These are phyloP conservation scores for Colletotrichum falcatum DNA, from an alignment of 2,329 filamentous ascomycete species.

Conservation along the genomic window DNA sequence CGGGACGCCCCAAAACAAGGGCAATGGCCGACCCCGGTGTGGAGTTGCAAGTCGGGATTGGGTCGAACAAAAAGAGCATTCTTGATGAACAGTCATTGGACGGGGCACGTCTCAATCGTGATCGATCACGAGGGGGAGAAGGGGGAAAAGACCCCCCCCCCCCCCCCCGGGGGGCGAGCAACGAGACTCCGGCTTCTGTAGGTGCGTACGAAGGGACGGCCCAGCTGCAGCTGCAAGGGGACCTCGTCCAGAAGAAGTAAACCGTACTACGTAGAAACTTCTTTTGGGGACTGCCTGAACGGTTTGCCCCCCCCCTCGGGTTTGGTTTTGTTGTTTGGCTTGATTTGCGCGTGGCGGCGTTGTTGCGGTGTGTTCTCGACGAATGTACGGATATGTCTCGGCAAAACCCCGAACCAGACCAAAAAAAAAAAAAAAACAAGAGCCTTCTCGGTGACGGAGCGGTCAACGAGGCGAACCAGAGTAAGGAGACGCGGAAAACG, in stretches of 20 bases:
- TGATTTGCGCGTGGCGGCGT: slow-evolving; percentile 15
- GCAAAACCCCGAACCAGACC: not conserved
- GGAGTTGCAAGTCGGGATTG: too few species aligned
- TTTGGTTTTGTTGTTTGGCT: not conserved
- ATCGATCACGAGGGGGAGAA: too few species aligned
- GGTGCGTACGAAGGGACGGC: too few species aligned
- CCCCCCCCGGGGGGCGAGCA: too few species aligned
- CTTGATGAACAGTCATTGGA: slow-evolving; percentile 1
- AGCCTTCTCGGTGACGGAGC: slow-evolving; percentile 32
- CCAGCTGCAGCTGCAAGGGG: slow-evolving; percentile 36
- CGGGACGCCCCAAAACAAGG: too few species aligned
- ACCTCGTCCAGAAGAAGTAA: slow-evolving; percentile 23
- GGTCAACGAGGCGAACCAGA: slow-evolving; percentile 5
- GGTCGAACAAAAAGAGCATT: not conserved
- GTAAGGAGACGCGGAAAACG: not conserved
- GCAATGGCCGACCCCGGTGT: too few species aligned
- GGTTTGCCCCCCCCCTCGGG: not conserved
- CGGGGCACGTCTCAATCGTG: too few species aligned
- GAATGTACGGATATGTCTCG: slow-evolving; percentile 1
- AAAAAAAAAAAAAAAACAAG: not conserved
- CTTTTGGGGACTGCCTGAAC: not conserved
- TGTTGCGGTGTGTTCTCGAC: slow-evolving; percentile 8
- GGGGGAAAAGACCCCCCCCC: too few species aligned
- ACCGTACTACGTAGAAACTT: not conserved
- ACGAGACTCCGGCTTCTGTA: slow-evolving; percentile 1